Evolutionary conservation across 306 rosid genomes (phyloP).

Genomic region (Cicer arietinum): DNA sequence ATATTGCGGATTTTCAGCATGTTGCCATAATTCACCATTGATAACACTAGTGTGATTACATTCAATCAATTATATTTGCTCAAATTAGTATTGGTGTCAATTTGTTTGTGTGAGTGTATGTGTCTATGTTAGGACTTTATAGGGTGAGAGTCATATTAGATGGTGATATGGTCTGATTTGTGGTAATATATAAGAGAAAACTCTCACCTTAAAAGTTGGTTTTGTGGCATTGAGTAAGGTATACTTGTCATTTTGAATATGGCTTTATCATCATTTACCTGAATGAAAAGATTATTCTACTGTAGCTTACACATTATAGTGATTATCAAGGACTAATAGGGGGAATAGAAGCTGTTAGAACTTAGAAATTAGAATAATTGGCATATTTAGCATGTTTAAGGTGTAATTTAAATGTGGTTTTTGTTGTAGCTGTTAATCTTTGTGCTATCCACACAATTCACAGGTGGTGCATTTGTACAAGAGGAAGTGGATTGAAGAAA

Average conservation of each 20-base stretch:
- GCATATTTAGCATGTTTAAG: neutral
- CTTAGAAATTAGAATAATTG: neutral
- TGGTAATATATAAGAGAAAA: neutral
- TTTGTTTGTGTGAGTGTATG: no score
- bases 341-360: slow-evolving; percentile 8
- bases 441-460: slow-evolving; percentile 38
- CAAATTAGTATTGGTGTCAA: no score
- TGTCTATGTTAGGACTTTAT: no score
- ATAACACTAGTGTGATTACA: no score
- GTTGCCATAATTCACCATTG: no score
- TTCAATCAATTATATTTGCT: no score
- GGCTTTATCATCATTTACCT: neutral
- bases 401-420: neutral
- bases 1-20: no score
- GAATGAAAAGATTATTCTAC: slow-evolving; percentile 14
- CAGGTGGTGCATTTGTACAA: slow-evolving; percentile 86
- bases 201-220: neutral
- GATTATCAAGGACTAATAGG: neutral
- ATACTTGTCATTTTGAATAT: neutral
- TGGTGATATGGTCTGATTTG: neutral
- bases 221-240: neutral
- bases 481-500: slow-evolving; percentile 90
- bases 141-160: neutral
- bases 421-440: slow-evolving; percentile 16
- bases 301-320: slow-evolving; percentile 1